Evolutionary conservation across 2,329 filamentous ascomycete genomes (phyloP), one percentile per base, ranked within the genome.

Genomic region (Boeremia exigua): DNA sequence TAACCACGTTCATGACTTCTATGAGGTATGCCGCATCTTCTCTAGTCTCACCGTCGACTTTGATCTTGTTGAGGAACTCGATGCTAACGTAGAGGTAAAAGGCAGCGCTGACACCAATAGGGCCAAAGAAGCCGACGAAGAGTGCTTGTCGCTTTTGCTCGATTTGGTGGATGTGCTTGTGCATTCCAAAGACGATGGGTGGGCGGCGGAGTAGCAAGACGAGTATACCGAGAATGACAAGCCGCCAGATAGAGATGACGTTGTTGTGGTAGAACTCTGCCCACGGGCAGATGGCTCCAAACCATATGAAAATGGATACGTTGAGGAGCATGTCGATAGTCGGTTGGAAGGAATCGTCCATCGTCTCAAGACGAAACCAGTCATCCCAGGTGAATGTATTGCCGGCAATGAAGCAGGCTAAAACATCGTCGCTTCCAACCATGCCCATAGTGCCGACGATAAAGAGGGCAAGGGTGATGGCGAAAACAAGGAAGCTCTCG

Each of bases 241-340:
- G 82, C 0, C 91, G 87, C 65, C 88, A 87, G 23, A 93, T 81
- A 0, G 91, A 85, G 25, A 96, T 87, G 14, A 95, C 82, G 8
- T 79, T 71, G 71, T 90, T 94, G 63, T 81, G 63, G 0, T 82
- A 75, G 62, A 97, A 96, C 25, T 78, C 79, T 4, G 79, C 73
- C 93, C 93, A 97, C 0, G 93, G 93, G 55, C 89, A 91, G 10
- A 93, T 85, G 0, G 91, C 91, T 3, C 69, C 69, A 44, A 67
- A 60, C 92, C 92, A 97, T 75, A 96, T 86, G 73, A 97, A 97
- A 34, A 97, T 84, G 15, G 88, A 82, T 3, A 96, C 86, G 70
- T 97, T 97, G 54, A 97, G 87, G 2, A 97, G 82, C 92, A 96
- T 96, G 73, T 97, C 92, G 40, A 97, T 90, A 0, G 92, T 96